Conservation (phyloP, 768 basidiomycete genomes). For the Boletellus ananas region DNA sequence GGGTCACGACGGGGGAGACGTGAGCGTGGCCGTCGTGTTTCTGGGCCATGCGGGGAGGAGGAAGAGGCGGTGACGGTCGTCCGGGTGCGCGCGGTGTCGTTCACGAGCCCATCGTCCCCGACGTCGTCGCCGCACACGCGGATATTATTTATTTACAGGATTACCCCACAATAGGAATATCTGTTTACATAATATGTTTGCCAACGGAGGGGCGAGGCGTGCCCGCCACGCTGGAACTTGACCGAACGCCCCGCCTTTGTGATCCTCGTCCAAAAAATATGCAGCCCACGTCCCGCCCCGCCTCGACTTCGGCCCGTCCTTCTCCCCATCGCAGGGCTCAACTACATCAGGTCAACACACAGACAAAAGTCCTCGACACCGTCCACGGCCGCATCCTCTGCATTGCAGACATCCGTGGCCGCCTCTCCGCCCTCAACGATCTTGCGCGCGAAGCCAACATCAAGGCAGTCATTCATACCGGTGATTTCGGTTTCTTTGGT, state of each 20-base stretch:
- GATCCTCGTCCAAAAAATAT: conserved; percentile 36
- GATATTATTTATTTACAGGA: conserved; percentile 10
- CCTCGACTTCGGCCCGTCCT: conserved; percentile 58
- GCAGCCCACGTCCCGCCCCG: conserved; percentile 54
- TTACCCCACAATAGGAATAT: conserved; percentile 15
- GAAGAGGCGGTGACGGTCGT: not conserved
- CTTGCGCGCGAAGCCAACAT: conserved; percentile 87
- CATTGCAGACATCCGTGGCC: conserved; percentile 90
- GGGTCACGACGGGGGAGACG: conserved; percentile 31
- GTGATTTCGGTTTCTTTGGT: conserved; percentile 99
- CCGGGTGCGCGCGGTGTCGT: conserved; percentile 15
- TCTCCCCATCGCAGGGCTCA: conserved; percentile 52
- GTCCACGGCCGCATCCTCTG: conserved; percentile 86
- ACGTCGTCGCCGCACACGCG: conserved; percentile 13
- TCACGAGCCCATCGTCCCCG: conserved; percentile 27
- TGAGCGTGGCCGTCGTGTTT: conserved; percentile 14
- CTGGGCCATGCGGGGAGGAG: conserved; percentile 25
- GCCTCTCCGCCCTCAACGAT: conserved; percentile 83
- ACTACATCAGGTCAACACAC: conserved; percentile 58
- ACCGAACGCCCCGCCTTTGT: conserved; percentile 17
- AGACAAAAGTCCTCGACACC: conserved; percentile 76
- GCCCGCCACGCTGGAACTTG: conserved; percentile 5
- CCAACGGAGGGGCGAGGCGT: not conserved
- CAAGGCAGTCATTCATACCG: conserved; percentile 92
- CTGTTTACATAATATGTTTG: conserved; percentile 25